These are phyloP conservation scores for Syzygium oleosum DNA, from an alignment of 345 rosid genomes.

Conservation along the genomic window DNA sequence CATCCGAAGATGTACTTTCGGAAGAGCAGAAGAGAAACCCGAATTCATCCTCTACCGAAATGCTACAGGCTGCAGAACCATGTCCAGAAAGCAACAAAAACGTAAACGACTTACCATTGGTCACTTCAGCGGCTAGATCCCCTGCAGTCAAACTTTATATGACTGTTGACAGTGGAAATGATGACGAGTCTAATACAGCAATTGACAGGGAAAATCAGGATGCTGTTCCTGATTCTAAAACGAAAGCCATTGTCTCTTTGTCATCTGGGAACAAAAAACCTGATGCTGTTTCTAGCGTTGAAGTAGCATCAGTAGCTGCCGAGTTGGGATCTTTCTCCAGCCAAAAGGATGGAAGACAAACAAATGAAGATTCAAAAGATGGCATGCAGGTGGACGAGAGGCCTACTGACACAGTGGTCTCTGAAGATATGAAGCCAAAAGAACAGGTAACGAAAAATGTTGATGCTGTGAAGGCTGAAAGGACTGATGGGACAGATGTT, in stretches of 20 bases:
- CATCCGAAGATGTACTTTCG: slow-evolving; percentile 10
- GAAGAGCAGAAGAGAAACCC: slow-evolving; percentile 17
- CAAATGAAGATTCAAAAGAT: slow-evolving; percentile 7
- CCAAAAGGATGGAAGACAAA: slow-evolving; percentile 13
- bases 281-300: slow-evolving; percentile 3
- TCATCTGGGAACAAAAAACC: slow-evolving; percentile 21
- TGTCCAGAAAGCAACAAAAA: slow-evolving; percentile 31
- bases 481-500: slow-evolving; percentile 15
- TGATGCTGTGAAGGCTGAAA: slow-evolving; percentile 25
- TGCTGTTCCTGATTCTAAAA: slow-evolving; percentile 17
- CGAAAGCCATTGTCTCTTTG: slow-evolving; percentile 5
- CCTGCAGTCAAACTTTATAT: slow-evolving; percentile 9
- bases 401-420: neutral
- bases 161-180: slow-evolving; percentile 8
- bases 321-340: slow-evolving; percentile 10
- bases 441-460: slow-evolving; percentile 5
- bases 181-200: slow-evolving; percentile 10
- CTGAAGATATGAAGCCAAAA: slow-evolving; percentile 20
- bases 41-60: slow-evolving; percentile 18
- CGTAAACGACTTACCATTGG: slow-evolving; percentile 16
- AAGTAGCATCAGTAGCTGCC: slow-evolving; percentile 13
- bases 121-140: slow-evolving; percentile 6
- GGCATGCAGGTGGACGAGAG: slow-evolving; percentile 17
- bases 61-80: slow-evolving; percentile 29
- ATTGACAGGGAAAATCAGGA: slow-evolving; percentile 14